Percentiles rank a stretch among this genome's conserved stretches.
Evolutionary conservation across 1,139 yeast genomes (phyloP).

Genomic region (Zhuliangozyma parablackwelliae): DNA sequence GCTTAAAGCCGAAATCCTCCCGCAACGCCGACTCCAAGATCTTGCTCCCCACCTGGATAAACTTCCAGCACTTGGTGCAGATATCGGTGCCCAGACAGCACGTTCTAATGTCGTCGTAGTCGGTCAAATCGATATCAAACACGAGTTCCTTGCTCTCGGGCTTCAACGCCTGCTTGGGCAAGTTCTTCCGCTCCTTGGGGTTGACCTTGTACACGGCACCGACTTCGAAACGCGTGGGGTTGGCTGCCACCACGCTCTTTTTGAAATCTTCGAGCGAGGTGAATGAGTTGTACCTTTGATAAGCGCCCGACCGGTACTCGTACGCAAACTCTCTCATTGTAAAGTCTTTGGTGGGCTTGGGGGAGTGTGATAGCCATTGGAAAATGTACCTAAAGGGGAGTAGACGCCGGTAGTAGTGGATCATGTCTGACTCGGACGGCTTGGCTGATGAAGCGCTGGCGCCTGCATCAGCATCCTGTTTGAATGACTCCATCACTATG

Average conservation of each 20-base stretch:
- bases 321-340: conserved; percentile 91
- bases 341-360: conserved; percentile 64
- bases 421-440: conserved; percentile 67
- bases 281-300: conserved; percentile 84
- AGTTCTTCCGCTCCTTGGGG: conserved; percentile 76
- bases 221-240: conserved; percentile 90
- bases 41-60: conserved; percentile 80
- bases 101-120: conserved; percentile 89
- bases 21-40: conserved; percentile 67
- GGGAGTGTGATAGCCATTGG: conserved; percentile 88
- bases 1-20: conserved; percentile 86
- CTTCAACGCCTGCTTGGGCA: conserved; percentile 76
- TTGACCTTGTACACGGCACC: conserved; percentile 90
- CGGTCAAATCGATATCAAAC: conserved; percentile 96
- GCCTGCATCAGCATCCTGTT: neutral
- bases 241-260: conserved; percentile 61
- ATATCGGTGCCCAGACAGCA: conserved; percentile 86
- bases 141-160: conserved; percentile 85
- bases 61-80: conserved; percentile 90
- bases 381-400: conserved; percentile 71
- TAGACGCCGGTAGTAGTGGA: conserved; percentile 66
- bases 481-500: conserved; percentile 54
- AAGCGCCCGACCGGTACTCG: conserved; percentile 80
- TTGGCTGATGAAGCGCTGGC: conserved; percentile 16
- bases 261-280: conserved; percentile 67